These are phyloP conservation scores for Penicillium dipodomyicola DNA, from an alignment of 495 filamentous ascomycete genomes.

Conservation along the genomic window DNA sequence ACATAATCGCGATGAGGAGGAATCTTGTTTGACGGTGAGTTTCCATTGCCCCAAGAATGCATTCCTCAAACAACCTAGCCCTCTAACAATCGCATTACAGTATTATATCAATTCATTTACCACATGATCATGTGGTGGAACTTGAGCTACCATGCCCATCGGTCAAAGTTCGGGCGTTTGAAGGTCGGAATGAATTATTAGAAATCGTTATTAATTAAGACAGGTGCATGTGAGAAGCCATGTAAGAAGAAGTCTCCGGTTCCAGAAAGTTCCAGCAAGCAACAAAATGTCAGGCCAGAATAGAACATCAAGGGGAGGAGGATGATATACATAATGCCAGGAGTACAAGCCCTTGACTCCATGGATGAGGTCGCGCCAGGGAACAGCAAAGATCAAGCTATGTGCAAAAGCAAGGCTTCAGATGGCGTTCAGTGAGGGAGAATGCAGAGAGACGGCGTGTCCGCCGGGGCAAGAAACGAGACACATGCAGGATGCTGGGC, in stretches of 20 bases:
- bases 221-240: slow-evolving; percentile 15
- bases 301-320: slow-evolving; percentile 13
- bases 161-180: background rate
- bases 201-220: slow-evolving; percentile 31
- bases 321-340: slow-evolving; percentile 34
- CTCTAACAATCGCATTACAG: slow-evolving; percentile 30
- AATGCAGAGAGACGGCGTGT: slow-evolving; percentile 22
- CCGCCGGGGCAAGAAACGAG: slow-evolving; percentile 10
- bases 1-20: slow-evolving; percentile 64
- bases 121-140: slow-evolving; percentile 26
- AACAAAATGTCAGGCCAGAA: slow-evolving; percentile 10
- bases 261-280: slow-evolving; percentile 8
- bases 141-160: background rate
- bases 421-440: slow-evolving; percentile 22
- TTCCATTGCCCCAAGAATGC: background rate
- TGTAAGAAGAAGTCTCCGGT: slow-evolving; percentile 13
- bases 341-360: slow-evolving; percentile 24
- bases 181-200: slow-evolving; percentile 17
- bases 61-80: background rate
- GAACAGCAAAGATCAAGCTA: slow-evolving; percentile 28
- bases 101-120: slow-evolving; percentile 60
- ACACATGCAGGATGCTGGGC: slow-evolving; percentile 31
- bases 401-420: slow-evolving; percentile 25
- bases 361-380: slow-evolving; percentile 22
- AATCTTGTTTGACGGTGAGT: slow-evolving; percentile 76